A percentile compares a stretch with the other conserved stretches of the same genome.
These are phyloP conservation scores for Cyberlindnera suaveolens DNA, from an alignment of 805 yeast species.

Conservation along the genomic window DNA sequence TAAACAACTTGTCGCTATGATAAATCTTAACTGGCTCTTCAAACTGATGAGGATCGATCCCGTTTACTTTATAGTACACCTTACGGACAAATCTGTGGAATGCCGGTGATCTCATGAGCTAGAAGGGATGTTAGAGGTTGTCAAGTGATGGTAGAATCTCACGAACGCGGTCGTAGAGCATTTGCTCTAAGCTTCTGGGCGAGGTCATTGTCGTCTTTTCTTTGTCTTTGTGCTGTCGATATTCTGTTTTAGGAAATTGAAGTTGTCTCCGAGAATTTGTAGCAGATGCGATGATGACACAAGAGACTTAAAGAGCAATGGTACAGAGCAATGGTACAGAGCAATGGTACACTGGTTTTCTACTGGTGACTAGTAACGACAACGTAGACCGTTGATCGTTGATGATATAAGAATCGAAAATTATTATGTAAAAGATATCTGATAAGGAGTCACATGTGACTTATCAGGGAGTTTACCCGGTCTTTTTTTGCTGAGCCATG, in stretches of 20 bases:
- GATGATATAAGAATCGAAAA: too few species aligned
- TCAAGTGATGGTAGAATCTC: neutral
- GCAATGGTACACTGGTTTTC: too few species aligned
- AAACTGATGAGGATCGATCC: conserved; percentile 33
- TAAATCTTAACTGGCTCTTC: conserved; percentile 14
- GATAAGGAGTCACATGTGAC: too few species aligned
- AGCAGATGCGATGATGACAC: too few species aligned
- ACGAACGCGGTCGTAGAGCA: neutral
- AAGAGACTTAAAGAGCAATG: too few species aligned
- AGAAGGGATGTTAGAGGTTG: neutral
- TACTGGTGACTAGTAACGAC: too few species aligned
- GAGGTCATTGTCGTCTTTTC: neutral
- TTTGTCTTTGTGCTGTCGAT: neutral
- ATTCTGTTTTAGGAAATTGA: neutral
- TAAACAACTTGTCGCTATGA: conserved; percentile 13
- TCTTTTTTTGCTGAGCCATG: too few species aligned
- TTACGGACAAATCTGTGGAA: conserved; percentile 59
- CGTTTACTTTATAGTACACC: conserved; percentile 59
- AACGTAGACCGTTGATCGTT: too few species aligned
- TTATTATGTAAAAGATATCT: too few species aligned
- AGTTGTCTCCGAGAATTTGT: neutral
- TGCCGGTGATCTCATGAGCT: conserved; percentile 47
- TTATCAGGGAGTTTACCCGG: too few species aligned
- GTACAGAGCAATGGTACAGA: too few species aligned
- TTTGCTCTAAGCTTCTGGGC: neutral